Percentiles rank a stretch among this genome's conserved stretches.
Conservation (phyloP, 2,329 filamentous ascomycete species). For the Pseudofabraea citricarpa region DNA sequence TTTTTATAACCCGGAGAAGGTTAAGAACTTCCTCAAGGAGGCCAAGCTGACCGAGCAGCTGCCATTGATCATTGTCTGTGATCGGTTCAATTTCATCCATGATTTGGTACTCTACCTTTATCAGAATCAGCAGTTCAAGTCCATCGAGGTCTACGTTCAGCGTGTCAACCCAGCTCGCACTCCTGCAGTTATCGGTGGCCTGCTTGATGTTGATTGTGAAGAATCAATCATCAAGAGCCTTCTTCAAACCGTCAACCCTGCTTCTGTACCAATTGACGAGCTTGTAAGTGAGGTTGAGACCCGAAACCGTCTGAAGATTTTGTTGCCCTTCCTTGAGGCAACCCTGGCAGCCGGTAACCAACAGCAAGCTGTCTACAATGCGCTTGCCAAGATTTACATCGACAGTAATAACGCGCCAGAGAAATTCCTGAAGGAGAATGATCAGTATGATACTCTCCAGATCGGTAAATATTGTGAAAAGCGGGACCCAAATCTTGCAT, state of each 20-base stretch:
- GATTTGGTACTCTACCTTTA: conserved; percentile 95
- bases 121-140: conserved; percentile 98
- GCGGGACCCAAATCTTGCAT: conserved; percentile 87
- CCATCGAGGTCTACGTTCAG: conserved; percentile 97
- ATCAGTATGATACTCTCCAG: conserved; percentile 85
- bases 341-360: conserved; percentile 87
- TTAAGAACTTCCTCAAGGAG: conserved; percentile 99
- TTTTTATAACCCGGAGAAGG: conserved; percentile 86
- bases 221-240: conserved; percentile 94
- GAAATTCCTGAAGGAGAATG: conserved; percentile 95
- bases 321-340: conserved; percentile 92
- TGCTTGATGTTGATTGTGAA: conserved; percentile 95
- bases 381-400: conserved; percentile 98
- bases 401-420: conserved; percentile 98
- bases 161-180: conserved; percentile 89
- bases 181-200: conserved; percentile 85
- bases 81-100: conserved; percentile 98
- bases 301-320: conserved; percentile 89
- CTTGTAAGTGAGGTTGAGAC: conserved; percentile 93
- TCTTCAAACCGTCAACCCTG: conserved; percentile 75
- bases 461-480: conserved; percentile 99
- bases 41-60: conserved; percentile 88
- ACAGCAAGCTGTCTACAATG: conserved; percentile 95
- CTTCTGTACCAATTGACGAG: conserved; percentile 87
- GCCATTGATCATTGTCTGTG: conserved; percentile 95